These are phyloP conservation scores for Cutaneotrichosporon sp. DNA, from an alignment of 1,284 basidiomycete species.

Conservation along the genomic window DNA sequence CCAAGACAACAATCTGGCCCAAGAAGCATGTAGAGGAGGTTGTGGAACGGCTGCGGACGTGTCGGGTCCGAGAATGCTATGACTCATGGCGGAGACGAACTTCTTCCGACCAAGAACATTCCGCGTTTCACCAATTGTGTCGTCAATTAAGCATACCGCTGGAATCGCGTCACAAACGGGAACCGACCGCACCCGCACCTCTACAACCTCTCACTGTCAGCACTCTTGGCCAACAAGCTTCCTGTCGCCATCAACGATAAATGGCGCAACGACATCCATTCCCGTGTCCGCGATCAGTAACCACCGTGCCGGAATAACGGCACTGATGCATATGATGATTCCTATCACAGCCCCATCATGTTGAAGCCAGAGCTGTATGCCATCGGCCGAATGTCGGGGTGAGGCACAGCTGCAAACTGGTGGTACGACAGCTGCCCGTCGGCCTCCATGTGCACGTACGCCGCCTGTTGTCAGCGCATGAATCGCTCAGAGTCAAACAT, in stretches of 20 bases:
- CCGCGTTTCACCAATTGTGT: not conserved
- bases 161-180: not conserved
- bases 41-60: not conserved
- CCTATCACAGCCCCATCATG: conserved; percentile 31
- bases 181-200: not conserved
- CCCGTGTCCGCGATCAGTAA: not conserved
- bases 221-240: not conserved
- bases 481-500: not conserved
- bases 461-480: conserved; percentile 38
- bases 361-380: conserved; percentile 64
- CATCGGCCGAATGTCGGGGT: conserved; percentile 90
- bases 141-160: not conserved
- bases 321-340: conserved; percentile 1
- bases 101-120: not conserved
- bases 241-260: not conserved
- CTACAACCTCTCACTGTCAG: no score
- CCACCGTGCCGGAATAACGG: not conserved
- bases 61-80: not conserved
- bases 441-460: conserved; percentile 73
- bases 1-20: no score
- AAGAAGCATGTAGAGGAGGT: no score
- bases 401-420: conserved; percentile 81
- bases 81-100: not conserved
- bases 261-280: not conserved
- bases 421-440: conserved; percentile 71